Conservation (phyloP, 768 basidiomycete genomes). For the Rhodotorula graminis region DNA sequence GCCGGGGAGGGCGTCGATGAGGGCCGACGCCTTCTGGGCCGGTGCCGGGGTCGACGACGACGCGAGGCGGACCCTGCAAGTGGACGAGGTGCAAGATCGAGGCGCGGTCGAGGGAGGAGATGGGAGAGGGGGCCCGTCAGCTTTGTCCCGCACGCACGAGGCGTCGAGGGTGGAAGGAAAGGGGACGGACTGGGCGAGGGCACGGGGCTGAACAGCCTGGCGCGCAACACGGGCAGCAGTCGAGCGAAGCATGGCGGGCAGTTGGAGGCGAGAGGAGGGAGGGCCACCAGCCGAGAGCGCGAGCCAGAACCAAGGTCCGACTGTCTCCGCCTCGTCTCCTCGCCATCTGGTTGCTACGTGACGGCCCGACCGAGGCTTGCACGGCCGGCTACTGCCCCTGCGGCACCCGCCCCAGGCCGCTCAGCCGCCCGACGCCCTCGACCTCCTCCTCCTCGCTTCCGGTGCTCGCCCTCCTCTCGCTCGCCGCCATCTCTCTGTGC, state of each 20-base stretch:
- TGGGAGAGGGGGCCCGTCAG: neutral
- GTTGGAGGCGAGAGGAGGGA: neutral
- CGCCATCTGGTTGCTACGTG: no score
- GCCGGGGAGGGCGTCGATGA: slow-evolving; percentile 78
- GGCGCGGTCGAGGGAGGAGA: neutral
- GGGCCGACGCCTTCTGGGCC: slow-evolving; percentile 60
- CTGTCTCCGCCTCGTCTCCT: no score
- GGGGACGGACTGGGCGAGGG: slow-evolving; percentile 13
- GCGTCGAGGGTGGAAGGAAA: neutral
- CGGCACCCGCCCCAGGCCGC: no score
- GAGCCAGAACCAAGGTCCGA: neutral
- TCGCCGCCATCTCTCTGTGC: no score
- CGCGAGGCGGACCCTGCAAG: slow-evolving; percentile 29
- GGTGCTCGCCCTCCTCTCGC: no score
- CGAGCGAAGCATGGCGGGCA: slow-evolving; percentile 3
- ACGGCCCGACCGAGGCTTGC: no score
- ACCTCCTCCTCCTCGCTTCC: no score
- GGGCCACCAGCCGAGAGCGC: neutral
- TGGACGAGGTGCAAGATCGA: neutral
- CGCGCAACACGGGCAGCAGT: slow-evolving; percentile 24
- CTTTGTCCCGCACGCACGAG: neutral
- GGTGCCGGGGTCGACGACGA: slow-evolving; percentile 29
- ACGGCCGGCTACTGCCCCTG: no score
- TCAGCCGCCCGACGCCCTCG: no score
- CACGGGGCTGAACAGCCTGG: slow-evolving; percentile 31